Percentiles rank a stretch among this genome's conserved stretches.
Evolutionary conservation across 2,329 filamentous ascomycete genomes (phyloP).

Genomic region (Aspergillus awamori): DNA sequence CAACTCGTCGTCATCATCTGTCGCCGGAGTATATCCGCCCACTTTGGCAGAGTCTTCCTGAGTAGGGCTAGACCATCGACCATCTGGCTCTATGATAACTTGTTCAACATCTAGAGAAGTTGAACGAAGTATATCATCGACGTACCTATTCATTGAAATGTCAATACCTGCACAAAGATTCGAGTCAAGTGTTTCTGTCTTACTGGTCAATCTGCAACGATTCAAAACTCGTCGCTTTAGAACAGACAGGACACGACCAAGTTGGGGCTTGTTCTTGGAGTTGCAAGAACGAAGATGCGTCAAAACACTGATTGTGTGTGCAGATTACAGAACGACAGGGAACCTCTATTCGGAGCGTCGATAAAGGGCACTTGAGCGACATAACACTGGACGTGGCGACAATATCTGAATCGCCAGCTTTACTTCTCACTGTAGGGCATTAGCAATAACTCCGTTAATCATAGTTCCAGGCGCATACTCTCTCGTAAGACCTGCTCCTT

Average conservation of each 20-base stretch:
- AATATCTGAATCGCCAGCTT: constrained; percentile 84
- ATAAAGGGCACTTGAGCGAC: constrained; percentile 90
- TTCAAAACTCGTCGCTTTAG: constrained; percentile 78
- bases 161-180: not conserved
- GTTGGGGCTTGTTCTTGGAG: constrained; percentile 95
- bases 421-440: constrained; percentile 67
- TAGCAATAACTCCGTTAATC: constrained; percentile 14
- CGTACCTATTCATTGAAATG: constrained; percentile 62
- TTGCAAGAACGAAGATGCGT: constrained; percentile 87
- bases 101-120: constrained; percentile 75
- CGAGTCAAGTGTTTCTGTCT: constrained; percentile 35
- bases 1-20: constrained; percentile 54
- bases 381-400: constrained; percentile 84
- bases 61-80: constrained; percentile 67
- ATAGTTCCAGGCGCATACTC: constrained; percentile 54
- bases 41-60: constrained; percentile 45
- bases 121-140: constrained; percentile 78
- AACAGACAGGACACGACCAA: constrained; percentile 95
- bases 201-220: constrained; percentile 85
- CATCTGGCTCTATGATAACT: constrained; percentile 86
- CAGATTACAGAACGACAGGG: constrained; percentile 81
- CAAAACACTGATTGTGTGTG: constrained; percentile 92
- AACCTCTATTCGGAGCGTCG: constrained; percentile 76
- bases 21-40: constrained; percentile 40
- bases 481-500: constrained; percentile 82